Evolutionary conservation across 2,329 filamentous ascomycete genomes (phyloP), one percentile per base, ranked within the genome.

Genomic region (Stagonosporopsis chrysanthemi): DNA sequence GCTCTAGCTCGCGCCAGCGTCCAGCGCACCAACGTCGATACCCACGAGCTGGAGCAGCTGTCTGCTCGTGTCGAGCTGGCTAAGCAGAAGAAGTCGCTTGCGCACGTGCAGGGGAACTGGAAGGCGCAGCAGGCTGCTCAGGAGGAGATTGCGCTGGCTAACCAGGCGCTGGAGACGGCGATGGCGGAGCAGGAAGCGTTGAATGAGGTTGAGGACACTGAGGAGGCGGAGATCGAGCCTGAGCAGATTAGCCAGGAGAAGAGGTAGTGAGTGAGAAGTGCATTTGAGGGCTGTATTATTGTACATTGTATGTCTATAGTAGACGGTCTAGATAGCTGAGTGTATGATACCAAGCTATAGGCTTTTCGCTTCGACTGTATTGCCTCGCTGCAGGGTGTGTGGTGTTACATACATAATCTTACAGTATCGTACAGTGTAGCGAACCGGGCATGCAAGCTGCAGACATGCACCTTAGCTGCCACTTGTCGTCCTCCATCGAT

Each of bases 1-100:
- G 42, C 58, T 6, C 47, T 64, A 0, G 59, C 46, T 6, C n/a
- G 56, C 3, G 67, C 67, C 5, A 63, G 65, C 12, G 40, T 43
- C 1, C 59, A 67, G 47, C 54, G 66, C 12, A 62, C 50, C 1
- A 59, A 60, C 15, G 56, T 69, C n/a, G 61, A 64, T 12, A 48
- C 41, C 3, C 29, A 58, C 2, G 62, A 68, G 23, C 9, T 60
- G n/a, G 35, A 59, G 11, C 23, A 61, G 36, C 41, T 67, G 11
- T 50, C 60, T 9, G 59, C 60, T 1, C 48, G 47, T 4, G 40
- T 66, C 4, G 62, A 61, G 24, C 40, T 65, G 1, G 60, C 64
- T 6, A 62, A 60, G 47, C 63, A 66, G 41, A 58, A 56, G 48
- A 44, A 33, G 15, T 17, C 47, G 11, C 55, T 63, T 2, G 63